Base-by-base conservation (phyloP, 129 eudicot genomes). In the Saussurea involucrata region DNA sequence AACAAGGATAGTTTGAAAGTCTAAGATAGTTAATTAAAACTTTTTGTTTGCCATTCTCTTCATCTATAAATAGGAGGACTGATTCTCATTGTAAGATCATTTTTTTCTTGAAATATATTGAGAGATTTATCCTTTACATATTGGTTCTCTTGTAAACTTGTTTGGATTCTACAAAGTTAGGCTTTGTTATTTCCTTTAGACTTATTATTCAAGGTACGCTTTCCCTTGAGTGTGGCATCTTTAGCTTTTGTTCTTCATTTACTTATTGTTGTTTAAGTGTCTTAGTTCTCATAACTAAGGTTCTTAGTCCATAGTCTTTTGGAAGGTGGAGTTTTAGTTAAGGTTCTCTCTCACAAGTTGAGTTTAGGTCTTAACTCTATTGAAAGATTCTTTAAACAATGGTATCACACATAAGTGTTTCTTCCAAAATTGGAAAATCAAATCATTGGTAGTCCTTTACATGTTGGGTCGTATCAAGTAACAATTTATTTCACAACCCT, bases 91-190 rank as follows among this genome's bases (percentile, higher is more conserved):
- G 4, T 31, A 31, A 31, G 33, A 31, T 31, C 33, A 31, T 31
- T 0, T 31, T 31, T 31, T 31, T 5, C 4, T 11, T 42, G 53
- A 42, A 9, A 12, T 42, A 42, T 42, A 2, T 42, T 42, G 17
- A 2, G 53, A 11, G 53, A 4, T 42, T 42, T 42, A 42, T 2
- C n/a, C n/a, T 42, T 42, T 42, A 42, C 53, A 42, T 42, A 11
- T 40, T 40, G 46, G 66, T 81, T 73, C 55, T 22, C 32, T 5
- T 70, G 18, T 25, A 31, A 79, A 21, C 67, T 76, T 25, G 37
- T 63, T 81, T 64, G 6, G 32, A 31, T 3, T 13, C 18, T 12
- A 44, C 57, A 44, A 44, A 44, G 57, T 44, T 3, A 44, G 53
- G 57, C 57, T 44, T 44, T 44, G 18, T 44, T 18, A 11, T 42